phyloP scores from a whole-genome alignment of 2,329 filamentous ascomycete genomes.

The Colletotrichum paranaense region DNA sequence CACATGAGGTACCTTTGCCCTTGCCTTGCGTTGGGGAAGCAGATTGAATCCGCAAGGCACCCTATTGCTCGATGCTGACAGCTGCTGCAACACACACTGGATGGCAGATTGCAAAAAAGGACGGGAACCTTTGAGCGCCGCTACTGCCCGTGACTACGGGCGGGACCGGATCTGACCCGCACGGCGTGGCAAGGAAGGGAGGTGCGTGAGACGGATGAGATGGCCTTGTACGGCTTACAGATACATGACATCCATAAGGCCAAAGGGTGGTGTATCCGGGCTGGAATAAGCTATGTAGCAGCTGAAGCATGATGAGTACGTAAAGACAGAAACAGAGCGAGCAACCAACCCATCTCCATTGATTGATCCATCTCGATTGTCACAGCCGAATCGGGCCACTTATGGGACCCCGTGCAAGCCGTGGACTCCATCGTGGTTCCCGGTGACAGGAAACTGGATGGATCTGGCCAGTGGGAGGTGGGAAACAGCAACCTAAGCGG shows the following conservation, averaged over 20 bases:
- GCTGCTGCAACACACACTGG: neutral
- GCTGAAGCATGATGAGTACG: too few species aligned
- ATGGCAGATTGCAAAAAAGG: neutral
- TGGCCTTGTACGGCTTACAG: neutral
- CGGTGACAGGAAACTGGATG: constrained; percentile 26
- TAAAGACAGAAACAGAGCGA: neutral
- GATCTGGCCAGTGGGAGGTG: constrained; percentile 21
- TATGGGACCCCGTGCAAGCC: neutral
- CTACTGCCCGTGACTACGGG: constrained; percentile 4
- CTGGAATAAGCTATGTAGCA: too few species aligned
- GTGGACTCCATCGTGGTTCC: constrained; percentile 7
- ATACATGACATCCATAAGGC: neutral
- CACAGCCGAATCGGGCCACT: neutral
- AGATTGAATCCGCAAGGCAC: neutral
- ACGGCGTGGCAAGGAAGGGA: neutral
- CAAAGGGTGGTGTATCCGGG: too few species aligned
- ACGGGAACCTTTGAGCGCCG: neutral
- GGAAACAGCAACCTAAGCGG: constrained; percentile 25
- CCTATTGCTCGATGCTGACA: neutral
- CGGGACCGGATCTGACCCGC: constrained; percentile 17
- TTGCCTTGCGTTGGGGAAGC: neutral
- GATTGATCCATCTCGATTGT: neutral
- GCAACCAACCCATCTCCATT: neutral
- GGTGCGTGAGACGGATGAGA: neutral
- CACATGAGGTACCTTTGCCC: neutral